Base-by-base conservation (phyloP, 176 grass and related monocot species). In the Lolium rigidum region DNA sequence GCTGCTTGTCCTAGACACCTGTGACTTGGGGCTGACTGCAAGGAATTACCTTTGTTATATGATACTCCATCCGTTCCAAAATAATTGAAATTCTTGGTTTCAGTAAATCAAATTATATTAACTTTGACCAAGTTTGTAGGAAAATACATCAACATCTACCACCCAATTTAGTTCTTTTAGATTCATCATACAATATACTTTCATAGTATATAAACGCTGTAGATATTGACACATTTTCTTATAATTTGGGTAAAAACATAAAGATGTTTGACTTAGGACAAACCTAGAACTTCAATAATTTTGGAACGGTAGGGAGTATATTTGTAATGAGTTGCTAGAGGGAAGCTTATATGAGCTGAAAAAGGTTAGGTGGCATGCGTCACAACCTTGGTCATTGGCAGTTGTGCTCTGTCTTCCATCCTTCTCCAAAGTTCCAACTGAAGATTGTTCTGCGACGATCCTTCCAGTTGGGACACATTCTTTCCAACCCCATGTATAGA, bases 401-500 rank as follows among this genome's bases (percentile, higher is more conserved):
- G 70, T 75, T 26, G 64, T 65, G 31, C 65, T 83, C 56, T 85
- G 94, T 73, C 60, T 85, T 91, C 93, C 94, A 84, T 97, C 97
- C 77, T 89, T 96, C 46, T 97, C 97, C 74, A 86, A 90, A 17
- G 83, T 87, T 66, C 90, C 97, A 70, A 83, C 90, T 38, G 87
- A 82, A 55, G 88, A 84, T 61, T 92, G 85, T 44, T 93, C 92
- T 10, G 88, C 82, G 25, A 93, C 59, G 55, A 94, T 66, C 78
- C 94, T 88, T 16, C 92, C 97, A 85, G 90, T 93, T 38, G 97
- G 97, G 20, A 99, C 97, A 83, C 97, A 99, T 83, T 99, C 97
- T 91, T 97, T 99, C 97, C 97, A 99, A 81, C 97, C 97, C 97
- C 97, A 99, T 74, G 97, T 94, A 57, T 99, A 99, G 25, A 99